Evolutionary conservation across 768 basidiomycete species (phyloP).

Genomic region (Hypholoma fasciculare): DNA sequence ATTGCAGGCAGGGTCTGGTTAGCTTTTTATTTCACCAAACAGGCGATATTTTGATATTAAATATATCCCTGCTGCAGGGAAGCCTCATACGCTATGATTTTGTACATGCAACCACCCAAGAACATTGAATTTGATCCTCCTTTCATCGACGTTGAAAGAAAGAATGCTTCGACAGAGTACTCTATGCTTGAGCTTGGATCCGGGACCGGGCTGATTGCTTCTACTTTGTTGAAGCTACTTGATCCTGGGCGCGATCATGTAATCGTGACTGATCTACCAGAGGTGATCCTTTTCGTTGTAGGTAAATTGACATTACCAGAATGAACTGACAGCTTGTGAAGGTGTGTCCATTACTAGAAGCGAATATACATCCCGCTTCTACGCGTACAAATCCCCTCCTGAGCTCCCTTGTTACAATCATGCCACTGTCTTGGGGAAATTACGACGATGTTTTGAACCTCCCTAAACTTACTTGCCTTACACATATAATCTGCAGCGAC

Average conservation of each 20-base stretch:
- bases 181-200: slow-evolving; percentile 78
- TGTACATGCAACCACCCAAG: slow-evolving; percentile 47
- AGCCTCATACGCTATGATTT: slow-evolving; percentile 60
- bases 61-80: slow-evolving; percentile 50
- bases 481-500: slow-evolving; percentile 83
- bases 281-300: slow-evolving; percentile 41
- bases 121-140: slow-evolving; percentile 55
- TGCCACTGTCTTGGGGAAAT: slow-evolving; percentile 75
- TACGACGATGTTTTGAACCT: slow-evolving; percentile 40
- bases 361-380: slow-evolving; percentile 29
- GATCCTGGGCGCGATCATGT: slow-evolving; percentile 42
- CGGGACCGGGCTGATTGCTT: slow-evolving; percentile 67
- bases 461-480: slow-evolving; percentile 31
- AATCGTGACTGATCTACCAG: slow-evolving; percentile 76
- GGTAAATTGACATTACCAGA: not conserved
- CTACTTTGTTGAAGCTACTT: slow-evolving; percentile 32
- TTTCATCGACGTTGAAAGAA: slow-evolving; percentile 30
- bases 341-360: slow-evolving; percentile 48
- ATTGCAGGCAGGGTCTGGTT: slow-evolving; percentile 89
- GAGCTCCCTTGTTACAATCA: slow-evolving; percentile 35
- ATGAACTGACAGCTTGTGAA: slow-evolving; percentile 14
- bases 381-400: too few species aligned
- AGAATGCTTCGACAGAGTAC: slow-evolving; percentile 8
- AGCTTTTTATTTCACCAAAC: slow-evolving; percentile 13
- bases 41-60: not conserved